Percentiles rank a stretch among this genome's conserved stretches.
These are phyloP conservation scores for Coemansia sp. DNA, from an alignment of 192 early-diverging fungal genomes.

Conservation along the genomic window DNA sequence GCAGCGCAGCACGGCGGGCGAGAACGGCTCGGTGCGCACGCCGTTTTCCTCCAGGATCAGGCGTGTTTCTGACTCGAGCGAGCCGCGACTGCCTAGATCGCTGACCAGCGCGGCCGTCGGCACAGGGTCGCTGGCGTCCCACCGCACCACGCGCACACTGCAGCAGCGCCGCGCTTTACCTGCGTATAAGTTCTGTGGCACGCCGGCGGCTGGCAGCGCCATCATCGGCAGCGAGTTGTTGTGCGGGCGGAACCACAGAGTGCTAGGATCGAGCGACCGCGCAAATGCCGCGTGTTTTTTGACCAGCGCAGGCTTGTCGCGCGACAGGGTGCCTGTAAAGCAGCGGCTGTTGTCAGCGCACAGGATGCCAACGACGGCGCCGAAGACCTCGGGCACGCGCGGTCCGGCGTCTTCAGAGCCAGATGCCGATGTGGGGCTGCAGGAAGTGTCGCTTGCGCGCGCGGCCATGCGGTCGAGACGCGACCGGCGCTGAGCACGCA, in stretches of 20 bases:
- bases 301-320: conserved; percentile 3
- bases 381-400: conserved; percentile 23
- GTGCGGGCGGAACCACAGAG: conserved; percentile 36
- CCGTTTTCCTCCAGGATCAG: conserved; percentile 82
- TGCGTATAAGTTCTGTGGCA: conserved; percentile 2
- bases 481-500: conserved; percentile 65
- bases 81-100: conserved; percentile 73
- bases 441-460: conserved; percentile 30
- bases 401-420: not conserved
- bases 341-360: conserved; percentile 20
- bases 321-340: conserved; percentile 28
- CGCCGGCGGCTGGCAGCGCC: conserved; percentile 11
- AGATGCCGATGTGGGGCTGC: conserved; percentile 19
- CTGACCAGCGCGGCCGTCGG: conserved; percentile 24
- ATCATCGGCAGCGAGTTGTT: conserved; percentile 26
- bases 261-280: not conserved
- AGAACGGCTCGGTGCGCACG: conserved; percentile 69
- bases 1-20: conserved; percentile 71
- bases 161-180: conserved; percentile 3
- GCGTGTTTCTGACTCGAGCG: conserved; percentile 76
- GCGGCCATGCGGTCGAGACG: conserved; percentile 66
- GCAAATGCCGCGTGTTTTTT: conserved; percentile 12
- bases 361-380: conserved; percentile 33
- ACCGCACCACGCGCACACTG: conserved; percentile 24
- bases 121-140: conserved; percentile 15